Evolutionary conservation across 179 eudicot genomes (phyloP).

Genomic region (Gypsophila paniculata): DNA sequence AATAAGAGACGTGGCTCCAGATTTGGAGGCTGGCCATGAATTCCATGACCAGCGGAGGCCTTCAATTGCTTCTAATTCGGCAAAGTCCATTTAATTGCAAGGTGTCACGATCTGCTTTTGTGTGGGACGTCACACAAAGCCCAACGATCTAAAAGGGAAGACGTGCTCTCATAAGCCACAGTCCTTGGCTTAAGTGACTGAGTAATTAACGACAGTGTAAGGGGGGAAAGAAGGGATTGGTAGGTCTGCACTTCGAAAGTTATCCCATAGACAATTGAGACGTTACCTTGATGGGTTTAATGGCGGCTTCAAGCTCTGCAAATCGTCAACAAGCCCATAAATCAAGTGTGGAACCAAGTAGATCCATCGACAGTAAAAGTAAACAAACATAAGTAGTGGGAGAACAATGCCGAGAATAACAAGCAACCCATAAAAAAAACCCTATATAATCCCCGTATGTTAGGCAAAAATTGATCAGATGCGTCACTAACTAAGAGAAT

Average conservation of each 20-base stretch:
- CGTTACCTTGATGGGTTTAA: background rate
- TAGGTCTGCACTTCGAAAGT: background rate
- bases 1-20: conserved; percentile 47
- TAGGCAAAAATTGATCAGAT: background rate
- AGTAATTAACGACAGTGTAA: background rate
- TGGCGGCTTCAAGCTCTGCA: conserved; percentile 12
- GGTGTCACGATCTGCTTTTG: background rate
- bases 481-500: no score
- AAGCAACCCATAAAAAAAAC: background rate
- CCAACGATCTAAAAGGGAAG: background rate
- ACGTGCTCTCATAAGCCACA: conserved; percentile 13
- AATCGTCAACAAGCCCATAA: conserved; percentile 8
- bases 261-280: background rate
- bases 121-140: background rate
- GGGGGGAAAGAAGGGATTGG: background rate
- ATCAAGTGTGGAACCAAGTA: background rate
- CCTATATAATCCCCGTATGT: background rate
- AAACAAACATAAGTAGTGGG: background rate
- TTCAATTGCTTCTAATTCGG: conserved; percentile 80
- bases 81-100: conserved; percentile 51
- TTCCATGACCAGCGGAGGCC: conserved; percentile 98
- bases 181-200: background rate
- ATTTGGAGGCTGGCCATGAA: conserved; percentile 73
- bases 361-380: background rate
- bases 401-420: background rate